phyloP scores from a whole-genome alignment of 306 rosid genomes.

The Lathyrus tuberosus region DNA sequence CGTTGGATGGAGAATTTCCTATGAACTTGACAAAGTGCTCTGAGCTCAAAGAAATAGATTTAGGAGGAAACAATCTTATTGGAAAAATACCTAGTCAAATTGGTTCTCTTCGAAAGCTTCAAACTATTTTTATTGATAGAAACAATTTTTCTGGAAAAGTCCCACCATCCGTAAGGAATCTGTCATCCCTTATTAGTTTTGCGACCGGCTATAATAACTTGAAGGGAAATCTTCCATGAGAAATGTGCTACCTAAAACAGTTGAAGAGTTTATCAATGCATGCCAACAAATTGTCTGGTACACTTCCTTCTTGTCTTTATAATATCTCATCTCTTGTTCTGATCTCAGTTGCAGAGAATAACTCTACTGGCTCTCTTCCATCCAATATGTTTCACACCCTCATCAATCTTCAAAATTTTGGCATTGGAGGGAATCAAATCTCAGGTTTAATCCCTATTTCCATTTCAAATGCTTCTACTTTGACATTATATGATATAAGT shows the following conservation, averaged over 20 bases:
- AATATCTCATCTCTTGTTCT: not conserved
- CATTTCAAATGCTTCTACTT: not conserved
- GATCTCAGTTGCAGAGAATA: not conserved
- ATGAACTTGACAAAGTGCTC: too few species aligned
- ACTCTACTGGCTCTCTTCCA: not conserved
- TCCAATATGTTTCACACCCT: slow-evolving; percentile 5
- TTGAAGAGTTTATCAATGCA: rapidly evolving
- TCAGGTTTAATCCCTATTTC: slow-evolving; percentile 27
- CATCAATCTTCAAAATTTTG: not conserved
- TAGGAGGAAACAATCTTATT: too few species aligned
- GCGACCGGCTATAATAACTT: not conserved
- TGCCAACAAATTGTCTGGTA: not conserved
- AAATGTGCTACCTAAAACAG: not conserved
- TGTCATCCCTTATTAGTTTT: too few species aligned
- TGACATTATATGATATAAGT: not conserved
- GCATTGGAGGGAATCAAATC: not conserved
- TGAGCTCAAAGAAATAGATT: too few species aligned
- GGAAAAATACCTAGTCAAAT: too few species aligned
- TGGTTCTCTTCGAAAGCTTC: too few species aligned
- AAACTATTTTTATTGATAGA: too few species aligned
- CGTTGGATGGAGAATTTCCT: too few species aligned
- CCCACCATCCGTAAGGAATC: too few species aligned
- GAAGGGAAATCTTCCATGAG: slow-evolving; percentile 1
- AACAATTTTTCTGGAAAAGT: too few species aligned
- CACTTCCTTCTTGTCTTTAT: slow-evolving; percentile 11